Evolutionary conservation across 108 stramenopile genomes (phyloP), one percentile per base, ranked within the genome.

Genomic region (Nitzschia sp.): DNA sequence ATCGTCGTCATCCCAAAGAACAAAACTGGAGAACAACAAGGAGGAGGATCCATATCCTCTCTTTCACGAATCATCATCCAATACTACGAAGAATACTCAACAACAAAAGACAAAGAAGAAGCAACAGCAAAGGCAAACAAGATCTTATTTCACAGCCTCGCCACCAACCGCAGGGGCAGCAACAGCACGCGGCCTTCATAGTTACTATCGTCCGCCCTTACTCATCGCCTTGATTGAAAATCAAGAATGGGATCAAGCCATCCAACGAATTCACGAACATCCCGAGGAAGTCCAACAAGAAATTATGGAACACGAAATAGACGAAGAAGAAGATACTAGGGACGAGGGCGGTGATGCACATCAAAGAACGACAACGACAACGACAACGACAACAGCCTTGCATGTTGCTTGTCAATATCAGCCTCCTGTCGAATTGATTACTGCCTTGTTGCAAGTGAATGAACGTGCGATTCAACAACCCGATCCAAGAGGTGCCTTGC

Each of bases 391-490:
- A 13, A 31, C 55, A 29, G 58, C 68, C 17, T 25, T 69, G 1
- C 68, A 69, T 59, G 23, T 27, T 33, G 68, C 58, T n/a, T 69
- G 68, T 35, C 64, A 59, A 36, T 16, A 69, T 59, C 58, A 59
- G 13, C 30, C 68, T 1, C 45, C 68, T 1, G 21, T 69, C 16
- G 68, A 69, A 32, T 21, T 69, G 28, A 27, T 69, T 1, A 25
- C 23, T 36, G n/a, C 28, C 17, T 59, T 69, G 13, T 23, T 69
- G 26, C 59, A 69, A 35, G 45, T 33, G 0, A 5, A 69, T 48
- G 48, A 48, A 32, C 8, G 27, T 3, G 68, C 68, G 11, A 35
- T 59, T 22, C 34, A 35, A 21, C 26, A 26, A 25, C 45, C 26
- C 26, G 68, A 17, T 21, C 46, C 64, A 59, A 35, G 45, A 32